Base-by-base conservation (phyloP, 768 basidiomycete genomes). In the Astraeus odoratus region DNA sequence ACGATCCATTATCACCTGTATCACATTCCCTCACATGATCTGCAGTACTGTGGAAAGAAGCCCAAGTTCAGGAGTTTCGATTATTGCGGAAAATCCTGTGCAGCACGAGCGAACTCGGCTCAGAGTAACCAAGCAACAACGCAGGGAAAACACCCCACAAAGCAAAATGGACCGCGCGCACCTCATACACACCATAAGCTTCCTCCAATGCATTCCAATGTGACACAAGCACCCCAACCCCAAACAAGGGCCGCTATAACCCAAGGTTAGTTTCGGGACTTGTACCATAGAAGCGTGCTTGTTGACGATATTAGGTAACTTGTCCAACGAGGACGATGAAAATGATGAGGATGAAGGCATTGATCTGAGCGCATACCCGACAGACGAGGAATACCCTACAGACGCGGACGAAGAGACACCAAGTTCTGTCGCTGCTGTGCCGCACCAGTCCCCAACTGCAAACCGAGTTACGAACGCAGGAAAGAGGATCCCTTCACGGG, bases 31-130 rank as follows among this genome's bases (percentile, higher is more conserved):
- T 37, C 36, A 24, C 23, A 24, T 8, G 37, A 39, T 39, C 23
- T 39, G 13, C 37, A 64, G 63, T 27, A 62, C 27, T 83, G 82
- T 58, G 73, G 77, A 51, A 74, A 75, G 63, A 80, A 77, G 51
- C 77, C 78, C 9, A 83, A 79, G 61, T 78, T 72, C 64, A 73
- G 67, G 46, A 69, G 68, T 51, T 77, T 76, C 54, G 74, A 81
- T 43, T 83, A 71, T 57, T 83, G 82, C 48, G 75, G 80, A 36
- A 81, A 79, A 70, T 75, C 72, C 31, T 83, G 82, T 56, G 80
- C 79, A 8, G 64, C 72, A 1, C 53, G 66, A n/a, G 78, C 77
- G 4, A 63, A 60, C 24, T 55, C 63, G 9, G 42, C 31, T 10
- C 61, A 48, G 26, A 35, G 39, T 33, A 58, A 51, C 42, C 57